Evolutionary conservation across 345 rosid genomes (phyloP), one percentile per base, ranked within the genome.

Genomic region (Triadica sebifera): DNA sequence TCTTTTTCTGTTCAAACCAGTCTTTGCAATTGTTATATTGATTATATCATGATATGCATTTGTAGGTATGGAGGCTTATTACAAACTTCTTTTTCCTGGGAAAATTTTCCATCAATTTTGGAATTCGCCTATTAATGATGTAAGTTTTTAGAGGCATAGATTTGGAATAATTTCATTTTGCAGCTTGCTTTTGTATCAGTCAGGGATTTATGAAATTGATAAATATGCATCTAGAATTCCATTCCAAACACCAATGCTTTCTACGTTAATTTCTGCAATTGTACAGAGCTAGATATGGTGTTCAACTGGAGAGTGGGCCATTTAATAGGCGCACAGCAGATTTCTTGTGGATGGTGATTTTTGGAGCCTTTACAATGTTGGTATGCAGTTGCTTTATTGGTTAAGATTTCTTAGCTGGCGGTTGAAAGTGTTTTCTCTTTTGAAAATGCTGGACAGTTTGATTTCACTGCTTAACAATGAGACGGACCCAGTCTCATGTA

Each of bases 211-310:
- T 55, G 22, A 62, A 57, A 68, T 29, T 19, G 4, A 56, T 39
- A 55, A 46, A 58, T 39, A n/a, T 70, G 47, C 24, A 2, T 15
- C 13, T 37, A 0, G 29, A 66, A 50, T 16, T 12, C 16, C 38
- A 7, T 61, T 47, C 49, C 22, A 4, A 53, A 60, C 51, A 22
- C 46, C 69, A 25, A 71, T 68, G 25, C 12, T 73, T 73, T 69
- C 12, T 22, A 2, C 16, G 29, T 39, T 72, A 57, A 66, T 58
- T 43, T 41, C 50, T 64, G 24, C 45, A 43, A 67, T 37, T 67
- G 46, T 70, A 37, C 86, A 92, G 98, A 86, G 95, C 93, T 66
- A 89, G 98, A 77, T 92, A 94, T 85, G 97, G 97, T 74, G 97
- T 94, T 82, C 93, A 87, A 74, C 86, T 94, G 22, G 97, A 92